Conservation (phyloP, 2,329 filamentous ascomycete species). For the Nannizziopsis arthrosporioides region DNA sequence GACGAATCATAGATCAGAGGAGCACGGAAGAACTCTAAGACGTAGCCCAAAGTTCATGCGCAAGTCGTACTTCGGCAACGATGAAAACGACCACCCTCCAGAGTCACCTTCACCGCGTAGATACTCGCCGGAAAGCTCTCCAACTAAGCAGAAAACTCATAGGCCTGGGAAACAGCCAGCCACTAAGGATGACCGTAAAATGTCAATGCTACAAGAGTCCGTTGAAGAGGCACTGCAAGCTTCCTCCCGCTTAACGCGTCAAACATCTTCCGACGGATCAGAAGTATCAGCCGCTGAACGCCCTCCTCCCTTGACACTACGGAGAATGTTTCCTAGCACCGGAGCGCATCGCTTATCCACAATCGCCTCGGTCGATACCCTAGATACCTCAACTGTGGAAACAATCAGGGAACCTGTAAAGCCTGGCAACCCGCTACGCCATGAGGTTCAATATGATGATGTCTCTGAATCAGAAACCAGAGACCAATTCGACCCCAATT, state of each 20-base stretch:
- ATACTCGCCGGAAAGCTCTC: background rate
- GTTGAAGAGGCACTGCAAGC: constrained; percentile 17
- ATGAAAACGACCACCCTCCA: background rate
- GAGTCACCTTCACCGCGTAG: too few species aligned
- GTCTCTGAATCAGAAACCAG: constrained; percentile 31
- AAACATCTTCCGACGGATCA: constrained; percentile 27
- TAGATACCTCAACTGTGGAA: constrained; percentile 21
- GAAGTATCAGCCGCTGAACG: constrained; percentile 29
- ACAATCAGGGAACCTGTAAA: background rate
- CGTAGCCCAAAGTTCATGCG: background rate
- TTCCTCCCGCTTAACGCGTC: constrained; percentile 22
- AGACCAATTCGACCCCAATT: constrained; percentile 36
- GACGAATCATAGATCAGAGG: background rate
- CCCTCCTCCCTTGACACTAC: constrained; percentile 31
- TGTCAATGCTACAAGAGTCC: constrained; percentile 20
- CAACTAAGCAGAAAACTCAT: constrained; percentile 17
- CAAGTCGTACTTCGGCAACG: background rate
- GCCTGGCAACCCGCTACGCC: background rate
- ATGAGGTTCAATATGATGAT: constrained; percentile 9
- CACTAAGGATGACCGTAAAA: constrained; percentile 15
- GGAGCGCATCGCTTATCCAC: constrained; percentile 46
- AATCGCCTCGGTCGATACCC: constrained; percentile 46
- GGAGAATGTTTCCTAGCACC: constrained; percentile 41
- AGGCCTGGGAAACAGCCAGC: constrained; percentile 16
- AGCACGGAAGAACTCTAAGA: background rate